Percentiles rank a stretch among this genome's conserved stretches.
phyloP scores from a whole-genome alignment of 345 rosid species.

The Brassica napus region DNA sequence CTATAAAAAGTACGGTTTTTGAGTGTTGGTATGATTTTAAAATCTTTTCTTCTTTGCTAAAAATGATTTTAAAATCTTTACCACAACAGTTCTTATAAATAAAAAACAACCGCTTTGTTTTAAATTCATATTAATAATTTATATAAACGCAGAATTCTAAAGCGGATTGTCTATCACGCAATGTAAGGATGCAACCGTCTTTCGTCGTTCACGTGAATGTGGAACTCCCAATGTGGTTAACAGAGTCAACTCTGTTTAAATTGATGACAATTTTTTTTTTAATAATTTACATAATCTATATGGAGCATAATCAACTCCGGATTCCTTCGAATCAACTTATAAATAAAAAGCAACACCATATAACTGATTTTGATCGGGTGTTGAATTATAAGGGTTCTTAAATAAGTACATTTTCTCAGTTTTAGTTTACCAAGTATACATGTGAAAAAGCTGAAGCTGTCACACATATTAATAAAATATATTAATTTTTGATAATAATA shows the following conservation, averaged over 20 bases:
- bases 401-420: neutral
- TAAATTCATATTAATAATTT: neutral
- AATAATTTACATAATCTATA: neutral
- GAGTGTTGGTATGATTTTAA: neutral
- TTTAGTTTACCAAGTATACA: neutral
- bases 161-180: no score
- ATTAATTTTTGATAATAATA: neutral
- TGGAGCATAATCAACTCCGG: neutral
- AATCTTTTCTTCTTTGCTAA: no score
- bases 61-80: neutral
- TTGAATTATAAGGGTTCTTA: neutral
- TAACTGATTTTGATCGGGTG: neutral
- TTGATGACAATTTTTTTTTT: no score
- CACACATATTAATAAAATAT: no score
- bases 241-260: no score
- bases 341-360: neutral
- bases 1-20: neutral
- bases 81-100: neutral
- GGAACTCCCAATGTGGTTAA: no score
- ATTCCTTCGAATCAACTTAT: neutral
- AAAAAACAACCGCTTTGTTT: neutral
- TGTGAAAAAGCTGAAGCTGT: neutral
- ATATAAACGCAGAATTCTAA: neutral
- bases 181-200: no score
- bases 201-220: no score